A percentile compares a stretch with the other conserved stretches of the same genome.
Evolutionary conservation across 805 yeast genomes (phyloP).

Genomic region (Candida easanensis): DNA sequence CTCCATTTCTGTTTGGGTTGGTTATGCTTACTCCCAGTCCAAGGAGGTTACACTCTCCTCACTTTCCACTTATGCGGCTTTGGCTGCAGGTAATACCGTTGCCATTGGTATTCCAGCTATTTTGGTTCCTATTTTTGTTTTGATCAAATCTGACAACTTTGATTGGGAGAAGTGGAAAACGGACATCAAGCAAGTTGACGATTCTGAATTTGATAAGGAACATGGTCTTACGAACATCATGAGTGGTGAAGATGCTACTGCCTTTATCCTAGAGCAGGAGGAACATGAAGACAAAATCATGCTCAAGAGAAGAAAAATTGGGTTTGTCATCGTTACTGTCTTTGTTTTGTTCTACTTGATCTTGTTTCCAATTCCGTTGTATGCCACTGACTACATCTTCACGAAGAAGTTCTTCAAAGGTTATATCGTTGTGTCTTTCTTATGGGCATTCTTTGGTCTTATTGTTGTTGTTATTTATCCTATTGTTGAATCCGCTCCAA

Average conservation of each 20-base stretch:
- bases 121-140: neutral
- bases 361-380: neutral
- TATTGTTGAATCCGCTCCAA: neutral
- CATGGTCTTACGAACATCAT: neutral
- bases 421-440: neutral
- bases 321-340: neutral
- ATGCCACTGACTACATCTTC: neutral
- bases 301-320: neutral
- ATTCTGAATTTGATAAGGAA: neutral
- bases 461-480: neutral
- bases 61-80: neutral
- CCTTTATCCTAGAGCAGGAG: neutral
- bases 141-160: neutral
- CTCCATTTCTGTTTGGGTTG: neutral
- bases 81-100: neutral
- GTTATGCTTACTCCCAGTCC: neutral
- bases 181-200: neutral
- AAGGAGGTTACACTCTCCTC: neutral
- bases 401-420: neutral
- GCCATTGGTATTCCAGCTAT: neutral
- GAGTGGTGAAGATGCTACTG: neutral
- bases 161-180: neutral
- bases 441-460: neutral
- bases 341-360: constrained; percentile 1
- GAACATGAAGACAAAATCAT: neutral